Evolutionary conservation across 768 basidiomycete species (phyloP).

Genomic region (Phanerochaete sordida): DNA sequence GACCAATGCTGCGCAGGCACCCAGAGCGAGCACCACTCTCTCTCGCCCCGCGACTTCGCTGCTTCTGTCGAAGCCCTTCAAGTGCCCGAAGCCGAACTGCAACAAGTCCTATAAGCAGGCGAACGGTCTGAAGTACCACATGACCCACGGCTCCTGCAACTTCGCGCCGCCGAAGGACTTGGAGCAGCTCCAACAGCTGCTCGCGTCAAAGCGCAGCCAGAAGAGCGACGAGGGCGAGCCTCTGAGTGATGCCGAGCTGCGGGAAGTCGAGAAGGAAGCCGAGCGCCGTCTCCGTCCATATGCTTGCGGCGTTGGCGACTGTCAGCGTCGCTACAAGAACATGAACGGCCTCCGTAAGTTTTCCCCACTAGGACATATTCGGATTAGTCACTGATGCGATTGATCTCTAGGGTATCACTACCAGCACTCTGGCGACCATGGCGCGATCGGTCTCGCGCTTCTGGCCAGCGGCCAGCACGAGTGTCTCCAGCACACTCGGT

Average conservation of each 20-base stretch:
- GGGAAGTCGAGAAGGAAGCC: slow-evolving; percentile 79
- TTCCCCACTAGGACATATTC: neutral
- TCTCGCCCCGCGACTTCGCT: slow-evolving; percentile 54
- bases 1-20: slow-evolving; percentile 18
- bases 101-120: slow-evolving; percentile 97
- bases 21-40: slow-evolving; percentile 42
- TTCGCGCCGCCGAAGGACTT: slow-evolving; percentile 87
- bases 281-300: slow-evolving; percentile 81
- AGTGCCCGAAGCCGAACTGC: slow-evolving; percentile 92
- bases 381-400: slow-evolving; percentile 4
- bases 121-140: slow-evolving; percentile 92
- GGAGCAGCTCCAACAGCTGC: slow-evolving; percentile 69
- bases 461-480: slow-evolving; percentile 74
- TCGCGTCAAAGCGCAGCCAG: slow-evolving; percentile 46
- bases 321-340: slow-evolving; percentile 91
- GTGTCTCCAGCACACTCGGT: slow-evolving; percentile 35
- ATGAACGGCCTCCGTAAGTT: slow-evolving; percentile 85
- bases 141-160: slow-evolving; percentile 90
- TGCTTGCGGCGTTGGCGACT: slow-evolving; percentile 86
- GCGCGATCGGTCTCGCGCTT: slow-evolving; percentile 80
- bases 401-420: slow-evolving; percentile 71
- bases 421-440: slow-evolving; percentile 94
- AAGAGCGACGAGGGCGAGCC: slow-evolving; percentile 31
- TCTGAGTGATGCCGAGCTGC: slow-evolving; percentile 52
- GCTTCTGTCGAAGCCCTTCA: slow-evolving; percentile 82